A percentile compares a stretch with the other conserved stretches of the same genome.
Evolutionary conservation across 2,329 filamentous ascomycete species (phyloP).

Genomic region (Colletotrichum melonis): DNA sequence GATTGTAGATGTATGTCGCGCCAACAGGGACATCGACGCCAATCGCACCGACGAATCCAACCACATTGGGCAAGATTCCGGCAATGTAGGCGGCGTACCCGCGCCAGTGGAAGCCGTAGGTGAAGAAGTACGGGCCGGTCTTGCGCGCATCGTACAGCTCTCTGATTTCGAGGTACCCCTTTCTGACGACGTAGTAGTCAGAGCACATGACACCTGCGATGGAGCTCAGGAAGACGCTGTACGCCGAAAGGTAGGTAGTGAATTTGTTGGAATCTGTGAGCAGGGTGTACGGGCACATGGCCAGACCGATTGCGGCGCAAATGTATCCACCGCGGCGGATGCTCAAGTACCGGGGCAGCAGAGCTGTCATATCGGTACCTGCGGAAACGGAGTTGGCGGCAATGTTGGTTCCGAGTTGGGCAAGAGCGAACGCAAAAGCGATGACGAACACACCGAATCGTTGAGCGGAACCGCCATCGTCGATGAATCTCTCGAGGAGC

Average conservation of each 20-base stretch:
- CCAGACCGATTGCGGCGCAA: conserved; percentile 81
- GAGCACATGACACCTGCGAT: conserved; percentile 91
- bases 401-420: conserved; percentile 88
- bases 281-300: conserved; percentile 89
- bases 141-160: conserved; percentile 81
- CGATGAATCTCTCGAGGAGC: conserved; percentile 74
- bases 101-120: conserved; percentile 81
- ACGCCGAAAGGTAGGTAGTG: conserved; percentile 90
- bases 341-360: conserved; percentile 82
- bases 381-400: conserved; percentile 88
- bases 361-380: conserved; percentile 83
- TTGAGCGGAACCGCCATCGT: conserved; percentile 75
- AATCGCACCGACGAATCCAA: conserved; percentile 88
- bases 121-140: conserved; percentile 78
- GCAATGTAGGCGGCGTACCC: conserved; percentile 85
- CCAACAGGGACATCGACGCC: conserved; percentile 78
- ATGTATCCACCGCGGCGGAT: conserved; percentile 91
- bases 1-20: conserved; percentile 86
- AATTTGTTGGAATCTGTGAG: conserved; percentile 83
- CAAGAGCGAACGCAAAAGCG: conserved; percentile 76
- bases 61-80: conserved; percentile 90
- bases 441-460: conserved; percentile 83
- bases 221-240: conserved; percentile 92
- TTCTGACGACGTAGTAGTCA: conserved; percentile 90
- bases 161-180: conserved; percentile 81